phyloP scores from a whole-genome alignment of 495 filamentous ascomycete genomes.

The Terfezia claveryi region DNA sequence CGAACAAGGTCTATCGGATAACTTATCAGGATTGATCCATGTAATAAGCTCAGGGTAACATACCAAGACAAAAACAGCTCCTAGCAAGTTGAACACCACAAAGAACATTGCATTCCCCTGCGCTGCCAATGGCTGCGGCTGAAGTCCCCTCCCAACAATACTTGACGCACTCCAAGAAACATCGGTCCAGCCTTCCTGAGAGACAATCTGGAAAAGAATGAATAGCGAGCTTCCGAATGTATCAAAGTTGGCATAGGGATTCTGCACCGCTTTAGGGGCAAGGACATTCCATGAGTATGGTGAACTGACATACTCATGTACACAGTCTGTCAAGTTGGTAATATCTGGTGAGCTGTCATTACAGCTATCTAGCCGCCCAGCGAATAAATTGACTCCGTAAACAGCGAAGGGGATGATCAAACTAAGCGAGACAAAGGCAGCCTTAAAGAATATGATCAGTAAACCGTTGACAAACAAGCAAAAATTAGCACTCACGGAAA shows the following conservation, averaged over 20 bases:
- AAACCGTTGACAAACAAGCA: not conserved
- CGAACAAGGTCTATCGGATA: constrained; percentile 49
- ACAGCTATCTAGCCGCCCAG: constrained; percentile 55
- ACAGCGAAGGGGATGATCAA: constrained; percentile 91
- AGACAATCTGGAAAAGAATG: constrained; percentile 97
- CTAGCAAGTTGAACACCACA: constrained; percentile 86
- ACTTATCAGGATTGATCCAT: not conserved
- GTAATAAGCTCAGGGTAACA: not conserved
- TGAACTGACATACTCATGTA: constrained; percentile 53
- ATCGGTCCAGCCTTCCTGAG: constrained; percentile 90
- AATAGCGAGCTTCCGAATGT: constrained; percentile 80
- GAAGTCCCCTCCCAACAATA: constrained; percentile 52
- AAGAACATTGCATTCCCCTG: constrained; percentile 87
- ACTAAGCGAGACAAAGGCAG: constrained; percentile 82
- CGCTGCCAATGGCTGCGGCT: constrained; percentile 42
- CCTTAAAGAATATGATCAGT: constrained; percentile 23
- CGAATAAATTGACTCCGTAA: constrained; percentile 82
- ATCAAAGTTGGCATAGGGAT: constrained; percentile 81
- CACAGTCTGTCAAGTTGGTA: constrained; percentile 45
- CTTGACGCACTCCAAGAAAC: constrained; percentile 66
- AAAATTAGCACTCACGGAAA: constrained; percentile 28
- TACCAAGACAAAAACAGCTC: constrained; percentile 77
- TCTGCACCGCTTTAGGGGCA: constrained; percentile 55
- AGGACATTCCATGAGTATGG: constrained; percentile 69
- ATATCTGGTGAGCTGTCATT: constrained; percentile 42